phyloP scores from a whole-genome alignment of 2,329 filamentous ascomycete genomes.

The Aspergillus intermedius region DNA sequence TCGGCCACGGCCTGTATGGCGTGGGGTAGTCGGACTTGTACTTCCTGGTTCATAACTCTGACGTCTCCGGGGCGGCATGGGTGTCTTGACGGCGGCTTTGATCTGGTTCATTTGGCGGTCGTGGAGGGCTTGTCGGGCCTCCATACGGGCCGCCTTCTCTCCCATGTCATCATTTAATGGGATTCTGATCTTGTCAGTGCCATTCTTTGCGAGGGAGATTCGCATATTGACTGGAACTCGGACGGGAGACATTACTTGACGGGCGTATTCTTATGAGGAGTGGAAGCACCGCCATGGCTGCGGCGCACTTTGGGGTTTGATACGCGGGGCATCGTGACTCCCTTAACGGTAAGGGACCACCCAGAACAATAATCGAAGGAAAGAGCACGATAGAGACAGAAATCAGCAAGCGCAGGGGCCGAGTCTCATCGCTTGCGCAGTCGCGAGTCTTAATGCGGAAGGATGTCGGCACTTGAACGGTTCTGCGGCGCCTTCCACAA shows the following conservation, averaged over 20 bases:
- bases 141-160: conserved; percentile 82
- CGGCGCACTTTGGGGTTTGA: conserved; percentile 42
- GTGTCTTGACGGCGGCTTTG: conserved; percentile 59
- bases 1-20: conserved; percentile 29
- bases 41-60: conserved; percentile 30
- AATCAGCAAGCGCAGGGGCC: conserved; percentile 1
- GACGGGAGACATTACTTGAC: conserved; percentile 37
- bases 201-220: background rate
- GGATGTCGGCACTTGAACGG: background rate
- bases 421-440: background rate
- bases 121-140: conserved; percentile 80
- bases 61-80: conserved; percentile 36
- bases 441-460: background rate
- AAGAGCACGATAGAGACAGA: conserved; percentile 5
- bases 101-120: conserved; percentile 90
- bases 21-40: conserved; percentile 47
- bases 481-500: background rate
- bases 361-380: conserved; percentile 3
- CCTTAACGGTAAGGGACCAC: conserved; percentile 20
- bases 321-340: conserved; percentile 50
- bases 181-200: conserved; percentile 53
- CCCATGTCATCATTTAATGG: conserved; percentile 91
- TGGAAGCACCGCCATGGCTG: conserved; percentile 42
- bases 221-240: background rate
- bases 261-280: conserved; percentile 47